phyloP scores from a whole-genome alignment of 768 basidiomycete species.

The Termitomyces sp. region DNA sequence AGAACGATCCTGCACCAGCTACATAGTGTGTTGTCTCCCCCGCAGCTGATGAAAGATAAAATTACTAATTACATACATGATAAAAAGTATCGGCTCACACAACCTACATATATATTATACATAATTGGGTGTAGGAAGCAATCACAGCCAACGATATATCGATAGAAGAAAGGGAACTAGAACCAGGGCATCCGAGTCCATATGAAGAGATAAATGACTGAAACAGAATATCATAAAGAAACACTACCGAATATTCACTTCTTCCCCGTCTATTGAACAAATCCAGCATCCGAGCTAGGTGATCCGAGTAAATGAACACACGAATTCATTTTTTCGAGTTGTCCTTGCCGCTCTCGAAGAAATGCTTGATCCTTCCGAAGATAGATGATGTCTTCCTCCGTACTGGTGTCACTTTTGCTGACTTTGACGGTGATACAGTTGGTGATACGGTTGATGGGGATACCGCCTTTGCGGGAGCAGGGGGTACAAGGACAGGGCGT shows the following conservation, averaged over 20 bases:
- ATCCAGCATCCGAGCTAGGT: neutral
- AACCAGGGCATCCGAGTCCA: neutral
- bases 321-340: slow-evolving; percentile 24
- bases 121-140: neutral
- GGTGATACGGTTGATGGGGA: slow-evolving; percentile 22
- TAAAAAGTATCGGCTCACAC: neutral
- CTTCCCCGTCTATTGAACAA: neutral
- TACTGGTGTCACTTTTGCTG: slow-evolving; percentile 27
- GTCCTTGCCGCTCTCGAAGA: slow-evolving; percentile 44
- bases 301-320: neutral
- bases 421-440: slow-evolving; percentile 22
- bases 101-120: neutral
- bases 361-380: slow-evolving; percentile 45
- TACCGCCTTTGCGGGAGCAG: slow-evolving; percentile 13
- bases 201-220: neutral
- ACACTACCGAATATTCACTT: neutral
- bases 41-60: neutral
- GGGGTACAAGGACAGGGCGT: neutral
- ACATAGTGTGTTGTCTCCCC: neutral
- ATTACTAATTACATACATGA: neutral
- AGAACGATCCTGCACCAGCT: no score
- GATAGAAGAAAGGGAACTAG: neutral
- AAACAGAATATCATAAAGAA: neutral
- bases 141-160: neutral
- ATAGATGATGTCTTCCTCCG: slow-evolving; percentile 52